phyloP scores from a whole-genome alignment of 1,139 yeast genomes.

The Candida sojae region DNA sequence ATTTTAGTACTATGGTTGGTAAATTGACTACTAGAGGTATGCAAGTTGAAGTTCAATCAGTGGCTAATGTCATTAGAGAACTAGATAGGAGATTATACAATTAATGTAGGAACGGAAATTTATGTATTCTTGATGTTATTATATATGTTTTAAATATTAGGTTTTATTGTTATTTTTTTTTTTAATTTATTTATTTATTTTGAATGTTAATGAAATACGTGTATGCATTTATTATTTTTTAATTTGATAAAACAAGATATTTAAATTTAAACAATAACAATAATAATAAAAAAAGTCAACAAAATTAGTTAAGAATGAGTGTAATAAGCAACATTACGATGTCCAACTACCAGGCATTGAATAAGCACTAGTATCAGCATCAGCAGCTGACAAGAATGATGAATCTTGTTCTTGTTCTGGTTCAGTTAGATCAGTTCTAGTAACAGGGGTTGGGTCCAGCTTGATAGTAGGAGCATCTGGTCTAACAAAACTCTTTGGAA shows the following conservation, averaged over 20 bases:
- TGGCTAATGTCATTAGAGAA: slow-evolving; percentile 79
- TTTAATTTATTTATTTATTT: too few relatives aligned
- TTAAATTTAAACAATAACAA: background rate
- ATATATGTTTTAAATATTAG: background rate
- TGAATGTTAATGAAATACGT: background rate
- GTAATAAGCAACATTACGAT: background rate
- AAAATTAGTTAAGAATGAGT: background rate
- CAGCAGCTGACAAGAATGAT: slow-evolving; percentile 5
- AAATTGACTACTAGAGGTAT: slow-evolving; percentile 78
- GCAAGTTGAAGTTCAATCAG: slow-evolving; percentile 87
- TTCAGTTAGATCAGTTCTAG: background rate
- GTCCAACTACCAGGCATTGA: slow-evolving; percentile 16
- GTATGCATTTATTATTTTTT: background rate
- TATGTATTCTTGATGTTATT: background rate
- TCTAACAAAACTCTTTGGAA: background rate
- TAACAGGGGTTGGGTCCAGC: background rate
- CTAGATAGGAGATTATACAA: slow-evolving; percentile 68
- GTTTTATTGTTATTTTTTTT: background rate
- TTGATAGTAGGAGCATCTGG: background rate
- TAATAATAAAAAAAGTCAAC: background rate
- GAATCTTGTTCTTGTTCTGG: slow-evolving; percentile 9
- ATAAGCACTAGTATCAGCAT: slow-evolving; percentile 7
- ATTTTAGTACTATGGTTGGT: slow-evolving; percentile 72
- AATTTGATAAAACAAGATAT: background rate
- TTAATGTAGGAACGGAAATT: slow-evolving; percentile 16